Percentiles rank a stretch among this genome's conserved stretches.
Evolutionary conservation across 2,329 filamentous ascomycete genomes (phyloP).

Genomic region (Fusarium sp.): DNA sequence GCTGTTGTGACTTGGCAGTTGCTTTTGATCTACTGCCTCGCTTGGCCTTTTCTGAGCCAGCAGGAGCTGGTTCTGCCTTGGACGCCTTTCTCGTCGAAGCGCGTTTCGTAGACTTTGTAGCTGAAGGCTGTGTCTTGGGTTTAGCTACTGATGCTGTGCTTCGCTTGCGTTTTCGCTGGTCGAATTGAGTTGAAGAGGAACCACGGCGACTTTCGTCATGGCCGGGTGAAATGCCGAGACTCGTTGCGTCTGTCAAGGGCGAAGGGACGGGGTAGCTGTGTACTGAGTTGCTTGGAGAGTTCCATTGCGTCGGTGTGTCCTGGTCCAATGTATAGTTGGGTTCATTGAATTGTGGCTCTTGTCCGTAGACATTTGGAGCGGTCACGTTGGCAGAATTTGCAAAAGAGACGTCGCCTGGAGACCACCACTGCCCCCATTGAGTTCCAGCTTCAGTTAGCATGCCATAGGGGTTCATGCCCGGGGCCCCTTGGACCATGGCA

Average conservation of each 20-base stretch:
- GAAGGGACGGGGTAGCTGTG: background rate
- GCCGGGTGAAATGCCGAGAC: accelerated
- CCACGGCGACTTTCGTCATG: background rate
- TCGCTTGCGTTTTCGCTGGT: background rate
- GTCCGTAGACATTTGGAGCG: background rate
- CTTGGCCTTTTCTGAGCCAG: background rate
- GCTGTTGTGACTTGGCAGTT: background rate
- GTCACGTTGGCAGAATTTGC: background rate
- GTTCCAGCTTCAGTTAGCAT: background rate
- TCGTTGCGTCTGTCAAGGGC: background rate
- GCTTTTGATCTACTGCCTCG: background rate
- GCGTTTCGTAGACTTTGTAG: background rate
- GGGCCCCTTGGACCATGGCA: background rate
- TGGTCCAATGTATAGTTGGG: background rate
- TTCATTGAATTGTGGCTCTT: background rate
- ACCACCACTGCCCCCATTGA: constrained; percentile 1
- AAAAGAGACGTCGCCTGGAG: background rate
- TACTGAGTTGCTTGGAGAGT: background rate
- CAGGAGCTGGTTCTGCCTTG: background rate
- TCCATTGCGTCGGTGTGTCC: background rate
- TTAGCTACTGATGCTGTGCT: background rate
- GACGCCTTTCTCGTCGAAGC: background rate
- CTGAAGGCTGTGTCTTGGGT: accelerated
- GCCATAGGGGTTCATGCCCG: background rate
- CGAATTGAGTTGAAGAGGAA: background rate